Evolutionary conservation across 1,139 yeast species (phyloP).

Genomic region (Taphrina flavorubra): DNA sequence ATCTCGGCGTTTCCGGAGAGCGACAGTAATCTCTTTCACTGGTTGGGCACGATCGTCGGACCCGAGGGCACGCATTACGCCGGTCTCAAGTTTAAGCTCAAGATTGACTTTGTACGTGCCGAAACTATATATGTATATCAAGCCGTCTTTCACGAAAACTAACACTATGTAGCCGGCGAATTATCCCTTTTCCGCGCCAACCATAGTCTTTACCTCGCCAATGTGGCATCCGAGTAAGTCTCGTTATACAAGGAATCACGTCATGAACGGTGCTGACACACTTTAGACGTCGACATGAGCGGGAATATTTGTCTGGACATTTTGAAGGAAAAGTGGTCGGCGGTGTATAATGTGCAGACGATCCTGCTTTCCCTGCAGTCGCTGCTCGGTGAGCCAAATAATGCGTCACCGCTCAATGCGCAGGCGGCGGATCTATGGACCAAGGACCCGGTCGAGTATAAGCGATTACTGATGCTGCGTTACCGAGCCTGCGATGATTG

Average conservation of each 20-base stretch:
- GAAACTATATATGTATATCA: neutral
- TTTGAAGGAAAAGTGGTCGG: slow-evolving; percentile 69
- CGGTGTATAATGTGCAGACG: slow-evolving; percentile 68
- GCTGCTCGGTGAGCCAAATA: slow-evolving; percentile 62
- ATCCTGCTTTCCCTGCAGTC: slow-evolving; percentile 65
- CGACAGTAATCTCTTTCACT: slow-evolving; percentile 61
- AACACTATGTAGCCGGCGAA: slow-evolving; percentile 59
- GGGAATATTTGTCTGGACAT: slow-evolving; percentile 53
- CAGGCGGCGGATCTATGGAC: slow-evolving; percentile 49
- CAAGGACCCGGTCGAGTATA: slow-evolving; percentile 55
- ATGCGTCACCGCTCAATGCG: slow-evolving; percentile 60
- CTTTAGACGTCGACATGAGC: slow-evolving; percentile 39
- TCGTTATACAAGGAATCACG: slow-evolving; percentile 58
- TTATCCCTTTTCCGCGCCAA: slow-evolving; percentile 69
- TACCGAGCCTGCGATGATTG: slow-evolving; percentile 55
- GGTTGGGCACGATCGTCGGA: slow-evolving; percentile 71
- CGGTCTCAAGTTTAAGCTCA: slow-evolving; percentile 11
- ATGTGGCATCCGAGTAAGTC: slow-evolving; percentile 69
- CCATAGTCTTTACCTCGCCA: slow-evolving; percentile 65
- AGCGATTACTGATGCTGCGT: slow-evolving; percentile 56
- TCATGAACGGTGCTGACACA: slow-evolving; percentile 53
- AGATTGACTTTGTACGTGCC: slow-evolving; percentile 29
- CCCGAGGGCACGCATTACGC: slow-evolving; percentile 59
- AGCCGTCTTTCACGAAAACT: neutral
- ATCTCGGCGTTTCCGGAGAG: slow-evolving; percentile 61